These are phyloP conservation scores for Persicaria tinctoria DNA, from an alignment of 148 eudicot genomes.

Conservation along the genomic window DNA sequence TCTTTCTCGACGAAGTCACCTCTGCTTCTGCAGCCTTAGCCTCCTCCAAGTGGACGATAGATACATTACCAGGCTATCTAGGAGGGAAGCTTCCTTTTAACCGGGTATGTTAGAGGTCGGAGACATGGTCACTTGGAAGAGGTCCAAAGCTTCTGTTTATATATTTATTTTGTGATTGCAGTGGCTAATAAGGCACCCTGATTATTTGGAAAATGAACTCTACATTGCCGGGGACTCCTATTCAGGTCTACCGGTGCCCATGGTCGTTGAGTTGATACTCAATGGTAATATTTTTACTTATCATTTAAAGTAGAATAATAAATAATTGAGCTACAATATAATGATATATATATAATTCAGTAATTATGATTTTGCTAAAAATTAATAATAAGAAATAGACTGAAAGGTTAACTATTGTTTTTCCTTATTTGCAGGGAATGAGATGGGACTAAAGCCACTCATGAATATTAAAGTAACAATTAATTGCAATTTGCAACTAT, in stretches of 20 bases:
- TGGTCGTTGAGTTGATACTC: slow-evolving; percentile 21
- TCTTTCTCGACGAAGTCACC: no score
- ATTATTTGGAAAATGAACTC: slow-evolving; percentile 20
- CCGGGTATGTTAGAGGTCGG: not conserved
- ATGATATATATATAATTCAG: no score
- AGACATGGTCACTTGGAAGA: not conserved
- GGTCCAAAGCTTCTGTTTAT: not conserved
- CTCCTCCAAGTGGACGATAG: no score
- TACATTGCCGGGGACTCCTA: slow-evolving; percentile 29
- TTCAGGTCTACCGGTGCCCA: slow-evolving; percentile 26
- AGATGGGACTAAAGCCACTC: slow-evolving; percentile 2
- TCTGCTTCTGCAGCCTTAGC: no score
- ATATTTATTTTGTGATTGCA: slow-evolving; percentile 11
- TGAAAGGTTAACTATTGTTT: no score
- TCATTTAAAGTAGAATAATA: no score
- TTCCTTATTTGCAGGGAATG: slow-evolving; percentile 17
- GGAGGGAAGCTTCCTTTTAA: no score
- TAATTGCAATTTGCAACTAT: no score
- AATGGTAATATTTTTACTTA: slow-evolving; percentile 17
- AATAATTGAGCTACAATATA: no score
- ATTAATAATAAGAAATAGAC: no score
- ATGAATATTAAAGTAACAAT: slow-evolving; percentile 21
- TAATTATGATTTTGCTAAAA: no score
- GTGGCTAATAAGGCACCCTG: slow-evolving; percentile 33
- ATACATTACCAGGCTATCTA: no score